phyloP scores from a whole-genome alignment of 139 green algal genomes.

The Gonium pectorale region DNA sequence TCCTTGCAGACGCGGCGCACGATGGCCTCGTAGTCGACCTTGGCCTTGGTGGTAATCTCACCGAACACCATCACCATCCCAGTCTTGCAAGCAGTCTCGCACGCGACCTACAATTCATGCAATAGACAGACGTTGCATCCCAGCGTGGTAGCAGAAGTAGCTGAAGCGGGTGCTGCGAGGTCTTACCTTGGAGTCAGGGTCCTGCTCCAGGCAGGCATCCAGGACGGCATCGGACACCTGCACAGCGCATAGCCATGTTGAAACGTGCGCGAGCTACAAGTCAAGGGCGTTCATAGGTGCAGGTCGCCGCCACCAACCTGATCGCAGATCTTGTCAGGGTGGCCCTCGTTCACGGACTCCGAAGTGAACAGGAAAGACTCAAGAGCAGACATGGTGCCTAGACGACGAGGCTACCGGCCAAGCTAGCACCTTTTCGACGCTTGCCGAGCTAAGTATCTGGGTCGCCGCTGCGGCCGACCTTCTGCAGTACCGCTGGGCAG shows the following conservation, averaged over 20 bases:
- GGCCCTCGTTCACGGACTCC: conserved; percentile 94
- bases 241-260: background rate
- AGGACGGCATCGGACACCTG: conserved; percentile 99
- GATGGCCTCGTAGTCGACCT: conserved; percentile 99
- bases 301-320: conserved; percentile 67
- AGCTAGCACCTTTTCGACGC: too few relatives aligned
- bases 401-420: background rate
- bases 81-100: conserved; percentile 99
- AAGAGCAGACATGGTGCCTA: conserved; percentile 45
- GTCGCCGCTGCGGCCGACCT: too few relatives aligned
- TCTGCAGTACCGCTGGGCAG: too few relatives aligned
- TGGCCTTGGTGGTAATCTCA: conserved; percentile 99
- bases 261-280: background rate
- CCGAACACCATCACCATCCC: conserved; percentile 99
- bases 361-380: conserved; percentile 96
- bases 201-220: conserved; percentile 97
- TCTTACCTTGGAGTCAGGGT: conserved; percentile 93
- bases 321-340: conserved; percentile 96
- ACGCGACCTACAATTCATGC: conserved; percentile 82
- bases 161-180: too few relatives aligned
- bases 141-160: too few relatives aligned
- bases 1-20: conserved; percentile 79
- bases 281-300: background rate
- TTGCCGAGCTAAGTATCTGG: too few relatives aligned
- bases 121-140: too few relatives aligned